Evolutionary conservation across 345 rosid genomes (phyloP).

Genomic region (Gynandropsis gynandra): DNA sequence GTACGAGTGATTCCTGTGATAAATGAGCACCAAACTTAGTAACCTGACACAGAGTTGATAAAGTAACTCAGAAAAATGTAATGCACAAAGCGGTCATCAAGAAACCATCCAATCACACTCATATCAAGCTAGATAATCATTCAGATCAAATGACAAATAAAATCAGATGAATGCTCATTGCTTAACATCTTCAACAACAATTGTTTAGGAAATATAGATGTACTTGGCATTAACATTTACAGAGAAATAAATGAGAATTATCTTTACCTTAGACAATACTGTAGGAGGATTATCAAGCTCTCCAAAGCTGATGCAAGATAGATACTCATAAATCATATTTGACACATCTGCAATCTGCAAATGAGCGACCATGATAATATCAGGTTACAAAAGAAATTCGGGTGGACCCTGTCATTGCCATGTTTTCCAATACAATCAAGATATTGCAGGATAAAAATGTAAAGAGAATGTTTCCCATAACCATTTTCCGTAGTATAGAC

Average conservation of each 20-base stretch:
- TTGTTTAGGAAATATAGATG: not conserved
- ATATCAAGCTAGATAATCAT: constrained; percentile 7
- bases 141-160: constrained; percentile 9
- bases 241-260: not conserved
- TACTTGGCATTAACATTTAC: too few relatives aligned
- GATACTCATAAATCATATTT: constrained; percentile 46
- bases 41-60: not conserved
- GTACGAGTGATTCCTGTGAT: constrained; percentile 35
- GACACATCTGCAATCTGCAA: constrained; percentile 62
- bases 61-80: not conserved
- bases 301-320: constrained; percentile 39
- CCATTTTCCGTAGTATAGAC: too few relatives aligned
- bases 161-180: not conserved
- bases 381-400: too few relatives aligned
- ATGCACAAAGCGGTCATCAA: not conserved
- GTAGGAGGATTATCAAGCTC: constrained; percentile 31
- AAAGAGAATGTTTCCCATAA: too few relatives aligned
- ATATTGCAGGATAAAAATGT: too few relatives aligned
- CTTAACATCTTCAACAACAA: not conserved
- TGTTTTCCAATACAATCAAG: too few relatives aligned
- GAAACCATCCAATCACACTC: too few relatives aligned
- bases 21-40: constrained; percentile 12
- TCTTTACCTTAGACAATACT: constrained; percentile 44
- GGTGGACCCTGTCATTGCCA: too few relatives aligned
- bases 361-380: too few relatives aligned